phyloP scores from a whole-genome alignment of 2,329 filamentous ascomycete species.

The Hymenoscyphus salicellus region DNA sequence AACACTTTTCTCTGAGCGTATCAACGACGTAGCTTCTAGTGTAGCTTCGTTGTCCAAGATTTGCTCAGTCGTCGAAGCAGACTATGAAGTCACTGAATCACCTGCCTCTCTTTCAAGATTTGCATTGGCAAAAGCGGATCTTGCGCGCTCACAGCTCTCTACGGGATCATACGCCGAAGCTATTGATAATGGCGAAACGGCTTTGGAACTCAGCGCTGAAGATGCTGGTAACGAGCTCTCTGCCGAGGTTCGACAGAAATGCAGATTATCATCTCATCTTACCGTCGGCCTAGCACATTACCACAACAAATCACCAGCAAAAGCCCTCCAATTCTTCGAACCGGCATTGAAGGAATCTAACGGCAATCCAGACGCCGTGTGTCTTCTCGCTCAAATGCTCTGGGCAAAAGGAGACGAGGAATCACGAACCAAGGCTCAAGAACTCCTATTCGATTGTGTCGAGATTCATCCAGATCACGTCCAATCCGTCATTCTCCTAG shows the following conservation, averaged over 20 bases:
- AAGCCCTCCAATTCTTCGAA: constrained; percentile 76
- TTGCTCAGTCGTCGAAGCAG: constrained; percentile 68
- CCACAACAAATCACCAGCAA: constrained; percentile 61
- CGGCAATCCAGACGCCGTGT: constrained; percentile 77
- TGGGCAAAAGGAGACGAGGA: constrained; percentile 82
- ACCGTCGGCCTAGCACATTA: constrained; percentile 83
- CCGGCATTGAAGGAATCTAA: constrained; percentile 73
- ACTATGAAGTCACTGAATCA: constrained; percentile 83
- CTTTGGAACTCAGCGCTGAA: constrained; percentile 74
- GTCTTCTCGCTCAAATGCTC: constrained; percentile 82
- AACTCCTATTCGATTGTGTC: constrained; percentile 76
- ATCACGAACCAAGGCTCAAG: constrained; percentile 72
- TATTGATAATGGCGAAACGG: constrained; percentile 75
- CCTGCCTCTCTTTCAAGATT: constrained; percentile 69
- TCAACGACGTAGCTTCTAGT: constrained; percentile 63
- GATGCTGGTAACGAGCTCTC: constrained; percentile 65
- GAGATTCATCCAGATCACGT: constrained; percentile 73
- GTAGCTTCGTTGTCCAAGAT: constrained; percentile 63
- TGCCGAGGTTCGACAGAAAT: constrained; percentile 61
- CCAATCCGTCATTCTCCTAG: constrained; percentile 75
- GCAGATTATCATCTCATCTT: constrained; percentile 79
- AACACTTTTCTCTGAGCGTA: constrained; percentile 78
- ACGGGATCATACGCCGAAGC: constrained; percentile 63
- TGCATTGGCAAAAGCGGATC: constrained; percentile 79
- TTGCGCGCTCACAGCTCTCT: constrained; percentile 80